Evolutionary conservation across 2,329 filamentous ascomycete genomes (phyloP).

Genomic region (Torrubiella hemipterigena): DNA sequence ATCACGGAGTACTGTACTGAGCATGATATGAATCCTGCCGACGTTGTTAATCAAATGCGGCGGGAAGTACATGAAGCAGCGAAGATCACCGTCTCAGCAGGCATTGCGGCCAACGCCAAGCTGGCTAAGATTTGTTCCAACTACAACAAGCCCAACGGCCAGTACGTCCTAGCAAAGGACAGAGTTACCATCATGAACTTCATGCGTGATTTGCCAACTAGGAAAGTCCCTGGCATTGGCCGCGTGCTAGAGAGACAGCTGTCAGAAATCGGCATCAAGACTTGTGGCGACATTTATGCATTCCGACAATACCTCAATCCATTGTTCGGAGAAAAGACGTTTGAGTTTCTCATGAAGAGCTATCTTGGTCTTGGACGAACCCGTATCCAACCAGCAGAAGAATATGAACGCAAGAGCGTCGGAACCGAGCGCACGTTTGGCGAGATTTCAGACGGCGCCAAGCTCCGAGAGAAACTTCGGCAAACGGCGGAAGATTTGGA

Average conservation of each 20-base stretch:
- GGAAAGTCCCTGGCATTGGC: slow-evolving; percentile 93
- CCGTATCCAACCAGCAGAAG: slow-evolving; percentile 72
- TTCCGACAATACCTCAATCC: slow-evolving; percentile 61
- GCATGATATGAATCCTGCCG: slow-evolving; percentile 56
- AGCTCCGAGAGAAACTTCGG: slow-evolving; percentile 67
- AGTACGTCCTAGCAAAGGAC: slow-evolving; percentile 65
- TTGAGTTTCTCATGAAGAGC: slow-evolving; percentile 71
- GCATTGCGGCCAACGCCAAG: slow-evolving; percentile 86
- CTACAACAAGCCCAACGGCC: slow-evolving; percentile 91
- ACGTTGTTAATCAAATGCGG: slow-evolving; percentile 67
- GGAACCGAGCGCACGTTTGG: slow-evolving; percentile 88
- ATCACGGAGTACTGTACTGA: slow-evolving; percentile 74
- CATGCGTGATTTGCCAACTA: slow-evolving; percentile 70
- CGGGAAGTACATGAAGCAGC: slow-evolving; percentile 63
- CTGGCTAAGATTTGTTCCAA: slow-evolving; percentile 94
- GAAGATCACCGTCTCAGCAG: slow-evolving; percentile 81
- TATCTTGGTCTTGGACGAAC: slow-evolving; percentile 82
- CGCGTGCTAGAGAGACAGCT: slow-evolving; percentile 88
- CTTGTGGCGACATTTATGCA: slow-evolving; percentile 75
- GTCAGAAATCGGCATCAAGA: slow-evolving; percentile 74
- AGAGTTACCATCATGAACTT: slow-evolving; percentile 68
- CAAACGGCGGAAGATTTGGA: slow-evolving; percentile 76
- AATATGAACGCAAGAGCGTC: slow-evolving; percentile 84
- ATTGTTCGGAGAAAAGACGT: slow-evolving; percentile 86
- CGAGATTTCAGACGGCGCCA: slow-evolving; percentile 58